phyloP scores from a whole-genome alignment of 495 filamentous ascomycete genomes.

The Penicillium flavigenum region DNA sequence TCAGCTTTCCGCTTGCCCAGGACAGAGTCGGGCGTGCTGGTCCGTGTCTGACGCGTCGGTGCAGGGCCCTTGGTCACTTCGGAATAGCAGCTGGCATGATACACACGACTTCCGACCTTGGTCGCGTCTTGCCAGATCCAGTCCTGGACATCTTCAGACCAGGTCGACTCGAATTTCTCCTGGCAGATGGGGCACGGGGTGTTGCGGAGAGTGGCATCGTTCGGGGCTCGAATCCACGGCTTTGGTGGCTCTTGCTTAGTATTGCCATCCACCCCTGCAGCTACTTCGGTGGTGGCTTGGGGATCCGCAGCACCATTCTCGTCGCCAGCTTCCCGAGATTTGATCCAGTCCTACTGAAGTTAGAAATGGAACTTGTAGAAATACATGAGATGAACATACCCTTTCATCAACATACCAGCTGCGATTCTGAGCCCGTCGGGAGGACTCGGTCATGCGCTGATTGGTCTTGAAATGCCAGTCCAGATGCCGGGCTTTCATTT shows the following conservation, averaged over 20 bases:
- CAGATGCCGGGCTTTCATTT: slow-evolving; percentile 86
- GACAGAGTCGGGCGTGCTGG: slow-evolving; percentile 62
- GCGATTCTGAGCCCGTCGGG: slow-evolving; percentile 78
- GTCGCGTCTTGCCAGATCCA: slow-evolving; percentile 96
- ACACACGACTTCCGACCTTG: slow-evolving; percentile 73
- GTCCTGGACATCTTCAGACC: slow-evolving; percentile 88
- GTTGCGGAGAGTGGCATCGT: slow-evolving; percentile 67
- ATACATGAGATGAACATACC: slow-evolving; percentile 53
- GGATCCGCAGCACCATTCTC: slow-evolving; percentile 48
- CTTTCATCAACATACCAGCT: slow-evolving; percentile 92
- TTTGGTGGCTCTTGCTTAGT: slow-evolving; percentile 60
- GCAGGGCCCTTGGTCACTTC: slow-evolving; percentile 67
- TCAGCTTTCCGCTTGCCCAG: slow-evolving; percentile 78
- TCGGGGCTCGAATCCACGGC: slow-evolving; percentile 79
- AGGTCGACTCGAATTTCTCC: slow-evolving; percentile 84
- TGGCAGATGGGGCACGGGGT: slow-evolving; percentile 89
- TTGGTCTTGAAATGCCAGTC: slow-evolving; percentile 98
- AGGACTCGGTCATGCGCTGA: slow-evolving; percentile 78
- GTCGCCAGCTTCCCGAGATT: slow-evolving; percentile 72
- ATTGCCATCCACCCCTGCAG: slow-evolving; percentile 34
- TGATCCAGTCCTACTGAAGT: slow-evolving; percentile 75
- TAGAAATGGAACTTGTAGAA: slow-evolving; percentile 7
- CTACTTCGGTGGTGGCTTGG: slow-evolving; percentile 37
- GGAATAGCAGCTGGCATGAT: slow-evolving; percentile 83
- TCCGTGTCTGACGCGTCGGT: slow-evolving; percentile 42